Evolutionary conservation across 352 stramenopile genomes (phyloP), one percentile per base, ranked within the genome.

Genomic region (Thalassiosira hispida): DNA sequence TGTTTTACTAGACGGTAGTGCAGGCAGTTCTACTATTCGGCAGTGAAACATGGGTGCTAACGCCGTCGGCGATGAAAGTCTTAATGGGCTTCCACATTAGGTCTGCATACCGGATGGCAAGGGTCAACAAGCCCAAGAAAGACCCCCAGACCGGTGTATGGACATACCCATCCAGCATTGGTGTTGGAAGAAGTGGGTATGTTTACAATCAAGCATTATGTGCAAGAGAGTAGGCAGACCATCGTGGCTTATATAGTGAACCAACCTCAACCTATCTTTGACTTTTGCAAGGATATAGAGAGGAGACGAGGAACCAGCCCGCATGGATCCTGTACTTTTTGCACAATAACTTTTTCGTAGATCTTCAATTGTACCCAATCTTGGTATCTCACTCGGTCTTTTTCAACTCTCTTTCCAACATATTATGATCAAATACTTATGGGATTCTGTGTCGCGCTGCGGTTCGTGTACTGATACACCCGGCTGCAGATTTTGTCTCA

Each of bases 391-490:
- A n/a, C n/a, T n/a, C n/a, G n/a, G n/a, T n/a, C n/a, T n/a, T n/a
- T n/a, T n/a, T n/a, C n/a, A n/a, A n/a, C n/a, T n/a, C n/a, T n/a
- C n/a, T n/a, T n/a, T n/a, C n/a, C n/a, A n/a, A n/a, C n/a, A n/a
- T n/a, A n/a, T n/a, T n/a, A n/a, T n/a, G n/a, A n/a, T n/a, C n/a
- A n/a, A n/a, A n/a, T n/a, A n/a, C n/a, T n/a, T n/a, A n/a, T n/a
- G 72, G 62, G 63, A 80, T 20, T 69, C 62, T 25, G 29, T 72
- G 22, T 51, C 62, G 23, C 67, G 76, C 11, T 84, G 76, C 42
- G 76, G 76, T 6, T 53, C 76, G 1, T 83, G 75, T 42, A 44
- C 29, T 25, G 22, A 47, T 52, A 59, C 35, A n/a, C 51, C 64
- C 33, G 64, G 64, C 27, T 73, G 70, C 51, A 25, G 40, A 4